These are phyloP conservation scores for Ambrosia trifida DNA, from an alignment of 129 eudicot genomes.

Conservation along the genomic window DNA sequence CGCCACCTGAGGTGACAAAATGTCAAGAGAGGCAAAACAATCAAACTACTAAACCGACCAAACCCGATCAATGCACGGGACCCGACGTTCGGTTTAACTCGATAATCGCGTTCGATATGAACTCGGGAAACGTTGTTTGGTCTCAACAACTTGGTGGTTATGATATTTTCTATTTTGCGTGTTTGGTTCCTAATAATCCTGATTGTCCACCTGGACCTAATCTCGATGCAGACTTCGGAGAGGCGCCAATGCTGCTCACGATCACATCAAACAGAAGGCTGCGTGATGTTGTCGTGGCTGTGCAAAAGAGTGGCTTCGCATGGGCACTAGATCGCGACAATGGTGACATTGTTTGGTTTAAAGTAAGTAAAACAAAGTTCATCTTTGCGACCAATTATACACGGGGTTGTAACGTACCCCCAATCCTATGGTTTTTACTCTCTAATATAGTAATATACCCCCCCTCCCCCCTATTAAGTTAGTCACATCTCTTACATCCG, in stretches of 20 bases:
- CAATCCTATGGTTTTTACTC: too few relatives aligned
- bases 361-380: slow-evolving; percentile 23
- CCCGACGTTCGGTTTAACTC: slow-evolving; percentile 58
- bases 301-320: slow-evolving; percentile 67
- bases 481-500: too few relatives aligned
- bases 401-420: too few relatives aligned
- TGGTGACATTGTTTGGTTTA: slow-evolving; percentile 58
- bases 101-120: slow-evolving; percentile 47
- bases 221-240: slow-evolving; percentile 65
- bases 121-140: slow-evolving; percentile 53
- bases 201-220: slow-evolving; percentile 69
- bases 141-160: slow-evolving; percentile 57
- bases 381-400: background rate
- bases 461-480: too few relatives aligned
- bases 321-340: slow-evolving; percentile 64
- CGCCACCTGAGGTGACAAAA: slow-evolving; percentile 57
- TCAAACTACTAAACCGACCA: slow-evolving; percentile 44
- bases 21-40: slow-evolving; percentile 61
- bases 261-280: slow-evolving; percentile 24
- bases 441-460: too few relatives aligned
- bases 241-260: slow-evolving; percentile 63
- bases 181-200: slow-evolving; percentile 53
- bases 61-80: slow-evolving; percentile 56
- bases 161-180: slow-evolving; percentile 56
- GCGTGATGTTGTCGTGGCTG: slow-evolving; percentile 51